Evolutionary conservation across 73 alveolate species (phyloP).

Genomic region (Paramecium octaurelia): DNA sequence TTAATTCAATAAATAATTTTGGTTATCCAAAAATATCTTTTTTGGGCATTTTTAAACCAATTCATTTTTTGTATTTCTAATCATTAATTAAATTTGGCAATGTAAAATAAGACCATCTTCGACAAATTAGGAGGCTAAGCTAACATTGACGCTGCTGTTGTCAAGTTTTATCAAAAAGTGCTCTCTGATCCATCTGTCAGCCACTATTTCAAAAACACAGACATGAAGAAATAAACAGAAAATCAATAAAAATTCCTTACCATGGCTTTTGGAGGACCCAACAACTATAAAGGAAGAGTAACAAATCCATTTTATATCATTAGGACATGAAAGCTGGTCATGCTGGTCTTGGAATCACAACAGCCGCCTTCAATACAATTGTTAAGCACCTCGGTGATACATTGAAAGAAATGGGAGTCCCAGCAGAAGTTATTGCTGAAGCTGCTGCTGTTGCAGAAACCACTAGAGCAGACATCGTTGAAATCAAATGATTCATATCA

Average conservation of each 20-base stretch:
- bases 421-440: slow-evolving; percentile 63
- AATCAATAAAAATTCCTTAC: slow-evolving; percentile 58
- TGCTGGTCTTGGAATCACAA: slow-evolving; percentile 66
- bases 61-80: not conserved
- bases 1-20: not conserved
- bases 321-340: slow-evolving; percentile 74
- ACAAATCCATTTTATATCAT: not conserved
- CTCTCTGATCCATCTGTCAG: slow-evolving; percentile 67
- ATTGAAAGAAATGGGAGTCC: slow-evolving; percentile 68
- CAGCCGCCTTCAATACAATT: slow-evolving; percentile 58
- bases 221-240: slow-evolving; percentile 59
- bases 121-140: slow-evolving; percentile 76
- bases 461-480: slow-evolving; percentile 55
- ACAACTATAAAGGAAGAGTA: slow-evolving; percentile 52
- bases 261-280: slow-evolving; percentile 75
- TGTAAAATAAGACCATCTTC: slow-evolving; percentile 59
- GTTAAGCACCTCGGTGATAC: slow-evolving; percentile 64
- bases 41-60: not conserved
- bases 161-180: slow-evolving; percentile 64
- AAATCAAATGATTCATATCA: slow-evolving; percentile 36
- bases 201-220: slow-evolving; percentile 73
- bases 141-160: slow-evolving; percentile 69
- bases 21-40: slow-evolving; percentile 13
- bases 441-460: slow-evolving; percentile 62
- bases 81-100: slow-evolving; percentile 25